Percentiles rank a stretch among this genome's conserved stretches.
phyloP scores from a whole-genome alignment of 148 eudicot species.

The Chenopodium quinoa region DNA sequence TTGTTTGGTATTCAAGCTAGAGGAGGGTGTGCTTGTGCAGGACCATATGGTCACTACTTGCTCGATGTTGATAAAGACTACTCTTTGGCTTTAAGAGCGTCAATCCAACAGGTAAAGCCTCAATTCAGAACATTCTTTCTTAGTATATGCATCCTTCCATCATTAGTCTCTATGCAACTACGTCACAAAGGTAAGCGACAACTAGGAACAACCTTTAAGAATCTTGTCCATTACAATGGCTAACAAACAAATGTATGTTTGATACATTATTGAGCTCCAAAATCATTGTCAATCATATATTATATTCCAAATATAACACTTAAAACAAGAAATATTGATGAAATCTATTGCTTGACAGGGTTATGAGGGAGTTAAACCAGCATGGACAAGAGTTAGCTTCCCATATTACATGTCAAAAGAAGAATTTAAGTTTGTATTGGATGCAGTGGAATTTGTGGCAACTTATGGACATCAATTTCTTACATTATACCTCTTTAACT shows the following conservation, averaged over 20 bases:
- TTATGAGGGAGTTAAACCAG: constrained; percentile 44
- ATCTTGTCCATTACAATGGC: too few species aligned
- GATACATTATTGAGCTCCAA: too few species aligned
- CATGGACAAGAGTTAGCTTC: constrained; percentile 48
- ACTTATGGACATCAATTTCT: constrained; percentile 36
- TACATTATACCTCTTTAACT: constrained; percentile 32
- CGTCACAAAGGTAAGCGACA: too few species aligned
- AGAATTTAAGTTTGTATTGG: constrained; percentile 32
- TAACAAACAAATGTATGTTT: too few species aligned
- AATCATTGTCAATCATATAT: too few species aligned
- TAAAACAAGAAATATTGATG: neutral
- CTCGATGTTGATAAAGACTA: constrained; percentile 32
- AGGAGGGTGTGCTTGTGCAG: constrained; percentile 60
- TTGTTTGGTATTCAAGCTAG: constrained; percentile 50
- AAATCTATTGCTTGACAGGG: constrained; percentile 26
- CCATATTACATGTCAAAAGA: constrained; percentile 42
- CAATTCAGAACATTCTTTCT: neutral
- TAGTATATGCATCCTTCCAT: too few species aligned
- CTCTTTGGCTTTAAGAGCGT: constrained; percentile 35
- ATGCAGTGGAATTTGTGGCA: constrained; percentile 34
- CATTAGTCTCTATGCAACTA: too few species aligned
- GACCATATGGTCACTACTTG: constrained; percentile 47
- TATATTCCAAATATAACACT: too few species aligned
- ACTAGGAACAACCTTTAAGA: too few species aligned
- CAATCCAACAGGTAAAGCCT: constrained; percentile 37